Base-by-base conservation (phyloP, 495 filamentous ascomycete species). In the Melanomma pulvis-pyrius region DNA sequence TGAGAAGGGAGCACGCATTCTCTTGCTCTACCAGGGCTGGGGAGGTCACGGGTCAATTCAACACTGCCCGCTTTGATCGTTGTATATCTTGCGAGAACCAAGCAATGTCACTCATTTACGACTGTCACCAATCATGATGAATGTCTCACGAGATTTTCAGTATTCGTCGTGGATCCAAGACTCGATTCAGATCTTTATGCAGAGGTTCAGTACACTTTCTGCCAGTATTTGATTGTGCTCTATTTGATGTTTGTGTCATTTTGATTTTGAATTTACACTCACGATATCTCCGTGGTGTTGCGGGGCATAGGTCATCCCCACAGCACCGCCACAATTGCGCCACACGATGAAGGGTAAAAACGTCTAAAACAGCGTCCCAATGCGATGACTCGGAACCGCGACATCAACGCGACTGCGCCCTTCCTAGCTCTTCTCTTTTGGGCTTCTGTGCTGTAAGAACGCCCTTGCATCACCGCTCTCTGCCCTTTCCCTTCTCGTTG, bases 301-400 rank as follows among this genome's bases (percentile, higher is more conserved):
- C 21, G 44, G 58, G 58, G 44, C 17, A 29, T n/a, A n/a, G n/a
- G 3, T 17, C 25, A 8, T 8, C 36, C 32, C 41, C 41, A 46
- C 58, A 28, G 39, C 58, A 32, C 41, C 58, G 58, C 58, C 58
- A 61, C 58, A 51, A n/a, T 17, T 34, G 39, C 39, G 39, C 39
- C 56, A 59, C 34, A 29, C 48, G 8, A 51, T 25, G 29, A 4
- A 17, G 8, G 25, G 4, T 25, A 8, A 22, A 34, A 30, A 28
- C 21, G 7, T 54, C 51, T 21, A 57, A 57, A 54, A 9, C 7
- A 34, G 9, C n/a, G n/a, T n/a, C 29, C 29, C 15, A 5, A 30
- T 3, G 51, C 51, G 7, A 54, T 57, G 53, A 57, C 53, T 57
- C 28, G 24, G 28, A 32, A 25, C 29, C 9, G n/a, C 12, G 34